Base-by-base conservation (phyloP, 331 rosid species). In the Cydonia oblonga region DNA sequence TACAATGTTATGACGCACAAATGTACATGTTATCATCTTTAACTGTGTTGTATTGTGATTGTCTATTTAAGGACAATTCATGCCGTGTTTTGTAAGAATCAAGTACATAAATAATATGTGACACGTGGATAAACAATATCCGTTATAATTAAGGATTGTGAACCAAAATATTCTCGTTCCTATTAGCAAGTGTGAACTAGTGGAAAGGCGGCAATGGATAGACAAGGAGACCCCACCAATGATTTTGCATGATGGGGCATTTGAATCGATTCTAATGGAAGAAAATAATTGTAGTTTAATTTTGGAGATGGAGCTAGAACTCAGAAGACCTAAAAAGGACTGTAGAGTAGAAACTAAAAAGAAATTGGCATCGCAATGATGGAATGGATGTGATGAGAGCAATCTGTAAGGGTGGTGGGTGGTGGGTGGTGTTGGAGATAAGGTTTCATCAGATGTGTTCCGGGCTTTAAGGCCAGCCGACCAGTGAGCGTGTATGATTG, bases 181-280 rank as follows among this genome's bases (percentile, higher is more conserved):
- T 22, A 56, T 23, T n/a, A 60, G 30, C n/a, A 16, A 16, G 30
- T 30, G 44, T 16, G 4, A 11, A 38, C 66, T 7, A 18, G 66
- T 35, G 25, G 8, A 24, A 38, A 64, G 44, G 5, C 46, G 7
- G 57, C 71, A 42, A 68, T 59, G 22, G 69, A 76, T 65, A 67
- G 76, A 14, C 74, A 20, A 75, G 80, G 76, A 81, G 87, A 75
- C 2, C 80, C 82, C 81, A 69, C 74, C 81, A 86, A 90, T 86
- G 89, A 90, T 90, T 79, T 87, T 76, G 83, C 73, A 83, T 82
- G 86, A 82, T 87, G 89, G 76, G 78, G 84, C 58, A 80, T 84
- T 90, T 66, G 65, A 54, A 70, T 56, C 16, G 90, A 86, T 86
- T 90, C 88, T 76, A 51, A 33, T 33, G 38, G 38, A 9, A 38